These are phyloP conservation scores for Boehmeria nivea DNA, from an alignment of 306 rosid species.

Conservation along the genomic window DNA sequence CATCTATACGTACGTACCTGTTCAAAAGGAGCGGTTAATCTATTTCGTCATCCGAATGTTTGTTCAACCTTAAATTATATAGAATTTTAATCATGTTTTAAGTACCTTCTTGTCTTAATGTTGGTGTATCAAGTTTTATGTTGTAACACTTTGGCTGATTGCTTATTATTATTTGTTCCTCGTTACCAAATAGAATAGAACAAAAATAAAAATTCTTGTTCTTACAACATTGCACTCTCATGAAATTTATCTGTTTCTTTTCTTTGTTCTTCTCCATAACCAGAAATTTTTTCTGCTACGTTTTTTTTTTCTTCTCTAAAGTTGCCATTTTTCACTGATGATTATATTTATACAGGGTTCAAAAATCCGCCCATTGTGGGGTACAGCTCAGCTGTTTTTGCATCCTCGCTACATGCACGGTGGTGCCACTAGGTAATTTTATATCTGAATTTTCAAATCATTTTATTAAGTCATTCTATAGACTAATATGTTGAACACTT, in stretches of 20 bases:
- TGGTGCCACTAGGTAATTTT: slow-evolving; percentile 75
- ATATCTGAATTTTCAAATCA: not conserved
- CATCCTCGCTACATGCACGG: slow-evolving; percentile 99
- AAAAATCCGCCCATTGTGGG: slow-evolving; percentile 76
- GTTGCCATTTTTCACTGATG: not conserved
- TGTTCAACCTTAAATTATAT: too few relatives aligned
- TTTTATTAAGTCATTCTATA: slow-evolving; percentile 16
- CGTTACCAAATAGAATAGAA: too few relatives aligned
- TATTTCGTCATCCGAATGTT: not conserved
- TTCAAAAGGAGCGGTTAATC: not conserved
- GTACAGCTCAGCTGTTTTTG: slow-evolving; percentile 87
- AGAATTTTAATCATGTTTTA: too few relatives aligned
- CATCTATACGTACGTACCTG: too few relatives aligned
- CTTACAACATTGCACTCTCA: too few relatives aligned
- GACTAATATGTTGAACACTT: slow-evolving; percentile 15
- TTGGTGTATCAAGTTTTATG: too few relatives aligned
- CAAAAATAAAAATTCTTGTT: too few relatives aligned
- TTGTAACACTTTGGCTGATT: too few relatives aligned
- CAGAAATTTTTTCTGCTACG: not conserved
- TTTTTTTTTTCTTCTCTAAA: not conserved
- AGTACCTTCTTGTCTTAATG: too few relatives aligned
- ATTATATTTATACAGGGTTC: slow-evolving; percentile 37
- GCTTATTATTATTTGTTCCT: too few relatives aligned
- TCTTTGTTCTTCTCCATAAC: not conserved
- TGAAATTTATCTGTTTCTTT: not conserved